Evolutionary conservation across 2,329 filamentous ascomycete genomes (phyloP), one percentile per base, ranked within the genome.

Genomic region (Microcyclospora tardicrescens): DNA sequence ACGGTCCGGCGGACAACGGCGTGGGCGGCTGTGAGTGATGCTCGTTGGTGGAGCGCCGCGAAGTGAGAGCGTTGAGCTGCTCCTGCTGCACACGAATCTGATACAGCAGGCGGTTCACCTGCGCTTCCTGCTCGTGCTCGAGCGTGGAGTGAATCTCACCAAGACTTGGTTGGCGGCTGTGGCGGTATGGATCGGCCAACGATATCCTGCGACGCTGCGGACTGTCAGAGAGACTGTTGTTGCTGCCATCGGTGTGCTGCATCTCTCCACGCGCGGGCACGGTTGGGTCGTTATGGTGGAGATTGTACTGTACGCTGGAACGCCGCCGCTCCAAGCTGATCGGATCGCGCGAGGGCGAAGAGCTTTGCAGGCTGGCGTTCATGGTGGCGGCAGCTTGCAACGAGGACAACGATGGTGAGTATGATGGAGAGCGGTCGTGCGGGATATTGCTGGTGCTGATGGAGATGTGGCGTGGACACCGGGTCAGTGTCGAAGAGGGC

Each of bases 121-220:
- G 81, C 16, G 76, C 79, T 54, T 86, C 81, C 56, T 85, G 81
- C 61, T 86, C 81, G 38, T 77, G 80, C 58, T 86, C 81, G 2
- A 86, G 67, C 60, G 85, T 79, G 55, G 86, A 81, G 49, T 86
- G 81, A 32, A 86, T 72, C 59, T 85, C 81, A 13, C 81, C 81
- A 44, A 86, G 60, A 55, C 81, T 85, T 2, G 80, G 80, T 1
- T 78, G 64, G 35, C 81, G 69, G 47, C 75, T 72, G 52, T 82
- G 79, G 48, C 75, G 71, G 16, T 53, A 45, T 12, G 76, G 72
- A 48, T 77, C 74, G 66, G 48, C 68, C 71, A 52, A 46, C 10
- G 50, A 51, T 15, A 48, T 40, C 14, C 53, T 43, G 8, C 43
- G 41, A 3, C 41, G 31, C 29, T 46, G 40, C 10, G 52, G 51